Base-by-base conservation (phyloP, 345 rosid species). In the Eutrema japonicum region DNA sequence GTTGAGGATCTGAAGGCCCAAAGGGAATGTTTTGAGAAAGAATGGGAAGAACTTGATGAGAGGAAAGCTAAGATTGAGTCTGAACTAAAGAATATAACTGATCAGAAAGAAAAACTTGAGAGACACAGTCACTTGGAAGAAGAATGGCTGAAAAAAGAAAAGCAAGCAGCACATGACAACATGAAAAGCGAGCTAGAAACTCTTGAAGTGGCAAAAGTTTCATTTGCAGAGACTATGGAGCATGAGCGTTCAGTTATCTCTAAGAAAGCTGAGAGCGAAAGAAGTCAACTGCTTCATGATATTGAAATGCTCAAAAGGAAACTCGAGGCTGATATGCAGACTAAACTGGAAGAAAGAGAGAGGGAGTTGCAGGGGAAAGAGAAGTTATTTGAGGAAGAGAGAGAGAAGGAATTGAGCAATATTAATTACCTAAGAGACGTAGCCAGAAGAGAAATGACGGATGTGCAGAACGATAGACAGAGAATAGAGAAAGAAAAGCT, bases 1-100 rank as follows among this genome's bases (percentile, higher is more conserved):
- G 83, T 83, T 72, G 97, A 88, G 53, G 97, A 92, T 77, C 81
- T 95, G 73, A 95, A 87, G 85, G 79, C 52, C 70, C 99, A 90
- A 65, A 95, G 84, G 74, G 92, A 88, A 73, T 83, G 78, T 69
- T 95, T 95, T 83, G 99, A 95, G 87, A 90, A 79, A 80, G 96
- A 95, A 70, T 92, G 99, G 99, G 97, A 87, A 52, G 91, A 85
- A 42, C 86, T 95, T 63, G 97, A 92, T 70, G 98, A 83, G 79
- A 92, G 85, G 79, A 88, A 85, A 79, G 70, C 79, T 64, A 74
- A 78, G 77, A 79, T 88, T 42, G 88, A 84, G 80, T 85, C 80
- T 56, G 87, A 85, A 71, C 47, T 79, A 72, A 86, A 74, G 80
- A 81, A 77, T 68, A 45, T 87, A n/a, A 49, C 64, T 66, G 88